A percentile compares a stretch with the other conserved stretches of the same genome.
These are phyloP conservation scores for Senecio squalidus DNA, from an alignment of 140 eudicot species.

Conservation along the genomic window DNA sequence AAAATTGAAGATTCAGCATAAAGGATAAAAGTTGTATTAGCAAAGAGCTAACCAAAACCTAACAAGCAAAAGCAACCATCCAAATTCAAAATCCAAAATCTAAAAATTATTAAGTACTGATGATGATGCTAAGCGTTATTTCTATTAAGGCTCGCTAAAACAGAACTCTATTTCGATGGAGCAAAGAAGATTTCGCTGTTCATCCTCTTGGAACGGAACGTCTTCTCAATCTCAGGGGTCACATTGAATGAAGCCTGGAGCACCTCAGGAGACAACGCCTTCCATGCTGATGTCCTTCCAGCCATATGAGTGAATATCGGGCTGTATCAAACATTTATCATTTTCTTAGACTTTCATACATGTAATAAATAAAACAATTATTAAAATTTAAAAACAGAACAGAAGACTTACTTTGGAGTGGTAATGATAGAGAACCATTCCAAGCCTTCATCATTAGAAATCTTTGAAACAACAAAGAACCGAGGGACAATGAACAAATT, in stretches of 20 bases:
- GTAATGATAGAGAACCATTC: constrained; percentile 83
- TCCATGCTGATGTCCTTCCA: constrained; percentile 71
- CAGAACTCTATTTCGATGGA: constrained; percentile 41
- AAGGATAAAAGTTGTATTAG: too few species aligned
- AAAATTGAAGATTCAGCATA: too few species aligned
- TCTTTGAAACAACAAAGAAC: constrained; percentile 79
- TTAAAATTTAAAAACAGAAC: neutral
- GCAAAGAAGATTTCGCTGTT: constrained; percentile 80
- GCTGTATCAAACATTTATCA: constrained; percentile 13
- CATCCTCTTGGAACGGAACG: constrained; percentile 72
- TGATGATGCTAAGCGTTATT: too few species aligned
- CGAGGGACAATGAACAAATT: constrained; percentile 68
- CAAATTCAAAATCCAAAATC: too few species aligned
- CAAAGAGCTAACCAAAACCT: too few species aligned
- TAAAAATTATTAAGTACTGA: too few species aligned
- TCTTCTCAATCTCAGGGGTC: constrained; percentile 55
- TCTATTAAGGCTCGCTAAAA: neutral
- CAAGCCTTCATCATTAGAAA: constrained; percentile 57
- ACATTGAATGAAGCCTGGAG: constrained; percentile 73
- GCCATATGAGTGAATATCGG: constrained; percentile 80
- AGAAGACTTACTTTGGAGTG: constrained; percentile 57
- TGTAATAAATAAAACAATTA: neutral
- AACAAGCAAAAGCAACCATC: too few species aligned
- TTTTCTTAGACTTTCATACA: neutral
- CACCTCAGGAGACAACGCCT: constrained; percentile 79